Conservation (phyloP, 2,329 filamentous ascomycete genomes). For the Knufia petricola region DNA sequence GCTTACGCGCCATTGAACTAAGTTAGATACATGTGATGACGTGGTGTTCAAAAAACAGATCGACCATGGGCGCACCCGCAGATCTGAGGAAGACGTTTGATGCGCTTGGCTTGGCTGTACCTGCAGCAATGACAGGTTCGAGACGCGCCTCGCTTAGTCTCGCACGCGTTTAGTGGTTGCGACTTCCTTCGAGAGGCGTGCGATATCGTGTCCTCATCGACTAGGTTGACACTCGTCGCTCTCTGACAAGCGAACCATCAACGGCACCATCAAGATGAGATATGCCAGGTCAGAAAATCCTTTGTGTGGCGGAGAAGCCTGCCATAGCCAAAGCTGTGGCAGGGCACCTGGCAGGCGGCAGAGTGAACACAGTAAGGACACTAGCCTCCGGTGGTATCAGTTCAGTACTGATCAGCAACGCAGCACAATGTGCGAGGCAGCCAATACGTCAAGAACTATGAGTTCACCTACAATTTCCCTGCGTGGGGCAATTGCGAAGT, state of each 20-base stretch:
- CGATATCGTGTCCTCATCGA: neutral
- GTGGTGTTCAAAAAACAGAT: too few species aligned
- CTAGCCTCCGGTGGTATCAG: neutral
- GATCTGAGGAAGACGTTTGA: too few species aligned
- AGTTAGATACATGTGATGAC: too few species aligned
- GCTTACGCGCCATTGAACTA: too few species aligned
- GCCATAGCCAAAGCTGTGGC: slow-evolving; percentile 94
- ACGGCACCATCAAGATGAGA: slow-evolving; percentile 12
- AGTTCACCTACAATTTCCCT: slow-evolving; percentile 78
- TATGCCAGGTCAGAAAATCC: slow-evolving; percentile 40
- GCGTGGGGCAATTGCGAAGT: slow-evolving; percentile 74
- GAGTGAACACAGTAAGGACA: slow-evolving; percentile 55
- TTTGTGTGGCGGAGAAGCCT: slow-evolving; percentile 79
- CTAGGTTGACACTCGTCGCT: neutral
- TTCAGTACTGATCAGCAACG: slow-evolving; percentile 9
- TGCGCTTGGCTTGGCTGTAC: neutral
- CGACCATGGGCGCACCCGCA: too few species aligned
- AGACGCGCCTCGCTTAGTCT: neutral
- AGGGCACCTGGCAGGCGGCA: slow-evolving; percentile 72
- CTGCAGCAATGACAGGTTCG: neutral
- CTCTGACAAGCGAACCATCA: neutral
- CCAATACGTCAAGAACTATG: slow-evolving; percentile 86
- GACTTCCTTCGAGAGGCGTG: neutral
- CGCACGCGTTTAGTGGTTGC: neutral
- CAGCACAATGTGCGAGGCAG: slow-evolving; percentile 59